These are phyloP conservation scores for Neurospora sp. DNA, from an alignment of 495 filamentous ascomycete species.

Conservation along the genomic window DNA sequence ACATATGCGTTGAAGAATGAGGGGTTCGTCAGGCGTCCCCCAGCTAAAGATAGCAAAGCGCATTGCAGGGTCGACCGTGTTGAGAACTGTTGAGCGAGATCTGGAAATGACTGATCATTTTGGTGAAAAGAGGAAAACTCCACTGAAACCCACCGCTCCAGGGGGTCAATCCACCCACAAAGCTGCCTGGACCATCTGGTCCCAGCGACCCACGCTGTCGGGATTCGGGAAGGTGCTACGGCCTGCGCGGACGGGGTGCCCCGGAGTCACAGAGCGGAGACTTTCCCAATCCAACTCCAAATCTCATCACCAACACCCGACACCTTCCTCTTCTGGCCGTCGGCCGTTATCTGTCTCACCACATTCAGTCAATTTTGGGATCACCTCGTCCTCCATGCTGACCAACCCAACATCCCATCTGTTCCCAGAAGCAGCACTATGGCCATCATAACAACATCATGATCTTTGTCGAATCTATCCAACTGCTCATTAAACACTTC, in stretches of 20 bases:
- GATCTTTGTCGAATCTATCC: background rate
- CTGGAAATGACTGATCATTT: background rate
- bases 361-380: background rate
- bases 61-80: background rate
- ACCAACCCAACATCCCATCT: background rate
- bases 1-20: background rate
- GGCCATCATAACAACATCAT: background rate
- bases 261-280: background rate
- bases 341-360: background rate
- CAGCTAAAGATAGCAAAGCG: background rate
- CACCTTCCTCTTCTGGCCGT: background rate
- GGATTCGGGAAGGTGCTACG: background rate
- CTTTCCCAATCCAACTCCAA: background rate
- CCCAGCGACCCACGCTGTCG: background rate
- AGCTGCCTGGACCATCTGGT: background rate
- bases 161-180: background rate
- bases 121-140: background rate
- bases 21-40: background rate
- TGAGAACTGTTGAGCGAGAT: background rate
- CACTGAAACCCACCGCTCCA: background rate
- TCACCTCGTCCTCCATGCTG: background rate
- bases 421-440: background rate
- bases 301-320: background rate
- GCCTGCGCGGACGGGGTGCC: background rate
- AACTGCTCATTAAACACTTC: background rate